Conservation (phyloP, 2,329 filamentous ascomycete genomes). For the Seiridium cupressi region DNA sequence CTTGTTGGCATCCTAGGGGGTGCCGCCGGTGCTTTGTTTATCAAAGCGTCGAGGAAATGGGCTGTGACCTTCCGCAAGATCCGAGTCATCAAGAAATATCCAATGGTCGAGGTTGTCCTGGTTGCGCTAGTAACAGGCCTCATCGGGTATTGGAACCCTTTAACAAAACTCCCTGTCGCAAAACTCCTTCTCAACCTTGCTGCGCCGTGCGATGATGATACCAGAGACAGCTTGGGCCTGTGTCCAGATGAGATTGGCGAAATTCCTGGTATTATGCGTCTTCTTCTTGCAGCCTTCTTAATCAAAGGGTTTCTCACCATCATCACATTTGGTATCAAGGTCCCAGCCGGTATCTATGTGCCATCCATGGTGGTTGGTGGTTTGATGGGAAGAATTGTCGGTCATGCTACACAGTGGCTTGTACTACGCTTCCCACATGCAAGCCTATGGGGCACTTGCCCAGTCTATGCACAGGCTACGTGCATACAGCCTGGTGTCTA, state of each 20-base stretch:
- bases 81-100: constrained; percentile 74
- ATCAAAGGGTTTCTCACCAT: constrained; percentile 88
- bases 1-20: constrained; percentile 85
- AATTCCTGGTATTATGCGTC: constrained; percentile 74
- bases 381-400: constrained; percentile 82
- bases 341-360: constrained; percentile 95
- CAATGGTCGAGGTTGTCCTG: constrained; percentile 82
- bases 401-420: constrained; percentile 79
- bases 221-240: constrained; percentile 64
- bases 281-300: constrained; percentile 74
- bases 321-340: constrained; percentile 94
- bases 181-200: constrained; percentile 89
- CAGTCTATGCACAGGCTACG: constrained; percentile 66
- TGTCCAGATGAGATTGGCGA: constrained; percentile 72
- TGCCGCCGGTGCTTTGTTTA: constrained; percentile 84
- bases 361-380: constrained; percentile 98
- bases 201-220: constrained; percentile 76
- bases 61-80: constrained; percentile 85
- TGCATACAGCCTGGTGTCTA: constrained; percentile 98
- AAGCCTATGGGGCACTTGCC: constrained; percentile 73
- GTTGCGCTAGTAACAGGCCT: constrained; percentile 84
- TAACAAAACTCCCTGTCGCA: constrained; percentile 85
- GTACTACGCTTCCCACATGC: constrained; percentile 72
- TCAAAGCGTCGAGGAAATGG: constrained; percentile 92
- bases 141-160: constrained; percentile 88